Percentiles rank a stretch among this genome's conserved stretches.
phyloP scores from a whole-genome alignment of 306 rosid species.

The Corylus heterophylla region DNA sequence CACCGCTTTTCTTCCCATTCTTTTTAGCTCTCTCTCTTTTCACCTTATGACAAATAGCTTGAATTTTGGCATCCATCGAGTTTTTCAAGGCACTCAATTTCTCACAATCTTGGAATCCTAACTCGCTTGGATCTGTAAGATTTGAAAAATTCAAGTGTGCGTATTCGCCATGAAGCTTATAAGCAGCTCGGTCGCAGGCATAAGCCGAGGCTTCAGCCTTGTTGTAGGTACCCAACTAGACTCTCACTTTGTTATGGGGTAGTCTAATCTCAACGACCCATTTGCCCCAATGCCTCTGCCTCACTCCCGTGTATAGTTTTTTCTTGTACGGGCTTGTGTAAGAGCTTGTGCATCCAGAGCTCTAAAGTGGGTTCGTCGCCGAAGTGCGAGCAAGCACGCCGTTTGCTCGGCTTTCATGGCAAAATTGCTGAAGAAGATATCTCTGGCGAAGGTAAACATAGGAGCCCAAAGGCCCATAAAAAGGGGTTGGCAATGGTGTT shows the following conservation, averaged over 20 bases:
- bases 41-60: conserved; percentile 83
- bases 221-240: conserved; percentile 93
- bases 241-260: conserved; percentile 96
- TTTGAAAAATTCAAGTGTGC: conserved; percentile 93
- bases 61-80: conserved; percentile 82
- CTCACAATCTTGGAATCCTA: conserved; percentile 58
- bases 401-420: conserved; percentile 43
- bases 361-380: conserved; percentile 14
- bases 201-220: conserved; percentile 93
- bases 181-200: conserved; percentile 95
- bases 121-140: conserved; percentile 56
- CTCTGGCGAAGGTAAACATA: conserved; percentile 79
- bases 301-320: conserved; percentile 91
- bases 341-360: conserved; percentile 8
- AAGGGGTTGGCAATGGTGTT: conserved; percentile 10
- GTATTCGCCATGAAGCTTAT: conserved; percentile 89
- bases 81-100: conserved; percentile 63
- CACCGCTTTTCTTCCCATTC: conserved; percentile 41
- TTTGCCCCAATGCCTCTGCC: conserved; percentile 99
- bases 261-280: conserved; percentile 98
- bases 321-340: conserved; percentile 46
- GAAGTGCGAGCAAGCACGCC: conserved; percentile 16
- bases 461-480: conserved; percentile 54
- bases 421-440: conserved; percentile 69
- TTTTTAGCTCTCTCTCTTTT: conserved; percentile 70